Evolutionary conservation across 2,329 filamentous ascomycete species (phyloP), one percentile per base, ranked within the genome.

Genomic region (Spiromastix sp.): DNA sequence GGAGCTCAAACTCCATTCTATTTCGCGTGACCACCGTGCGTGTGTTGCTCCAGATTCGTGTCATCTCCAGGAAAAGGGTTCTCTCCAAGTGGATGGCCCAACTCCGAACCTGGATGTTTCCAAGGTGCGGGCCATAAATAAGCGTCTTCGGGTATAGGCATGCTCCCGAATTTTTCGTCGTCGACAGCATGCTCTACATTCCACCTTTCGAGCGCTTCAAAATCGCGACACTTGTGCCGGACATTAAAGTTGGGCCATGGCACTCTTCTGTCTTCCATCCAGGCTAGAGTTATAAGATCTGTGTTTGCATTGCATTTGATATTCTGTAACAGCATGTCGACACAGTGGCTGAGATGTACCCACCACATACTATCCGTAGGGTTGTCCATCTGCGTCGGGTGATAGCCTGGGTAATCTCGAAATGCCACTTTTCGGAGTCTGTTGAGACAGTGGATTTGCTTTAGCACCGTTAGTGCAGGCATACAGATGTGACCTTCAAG

Each of bases 391-490:
- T 26, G 18, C 2, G 11, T n/a, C 46, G 41, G 39, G 42, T 45
- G 4, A 36, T 44, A 20, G 42, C 37, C 37, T 27, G 36, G 40
- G 21, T 47, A 44, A 8, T 44, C 40, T 11, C 32, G 32, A 21
- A 44, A 47, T 2, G 39, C 43, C 22, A 39, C 35, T 31, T 50
- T 48, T 6, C 57, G 50, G 2, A 62, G 45, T 2, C 54, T 42
- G 32, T 61, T 57, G 32, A 61, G 48, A 42, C 58, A 61, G 37
- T 62, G 59, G 1, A 61, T 45, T 30, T 38, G 36, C 35, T 37
- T 7, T 17, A 18, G 10, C 15, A 3, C 5, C 18, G n/a, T 33
- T 19, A 33, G 20, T n/a, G 5, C 15, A 13, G 16, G 6, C 10
- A n/a, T 12, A n/a, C 8, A 12, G 18, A 30, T 11, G 9, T 2